Evolutionary conservation across 2,329 filamentous ascomycete species (phyloP).

Genomic region (Geoglossum cookeanum): DNA sequence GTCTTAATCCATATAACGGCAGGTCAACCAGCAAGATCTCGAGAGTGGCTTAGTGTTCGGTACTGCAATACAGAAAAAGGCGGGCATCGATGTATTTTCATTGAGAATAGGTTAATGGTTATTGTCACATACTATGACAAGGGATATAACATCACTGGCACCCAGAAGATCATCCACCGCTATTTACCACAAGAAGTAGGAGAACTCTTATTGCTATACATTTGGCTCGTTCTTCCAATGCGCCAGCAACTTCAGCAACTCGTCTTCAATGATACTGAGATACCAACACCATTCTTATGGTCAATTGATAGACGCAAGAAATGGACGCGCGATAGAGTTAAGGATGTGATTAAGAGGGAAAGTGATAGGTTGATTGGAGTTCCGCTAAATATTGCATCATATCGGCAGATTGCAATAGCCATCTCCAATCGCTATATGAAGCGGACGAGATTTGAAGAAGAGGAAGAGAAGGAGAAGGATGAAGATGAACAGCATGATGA

Average conservation of each 20-base stretch:
- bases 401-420: neutral
- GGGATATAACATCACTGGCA: constrained; percentile 9
- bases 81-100: neutral
- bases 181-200: constrained; percentile 14
- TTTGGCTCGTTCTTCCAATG: constrained; percentile 13
- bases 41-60: neutral
- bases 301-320: neutral
- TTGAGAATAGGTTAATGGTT: neutral
- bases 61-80: neutral
- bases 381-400: neutral
- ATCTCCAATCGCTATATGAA: neutral
- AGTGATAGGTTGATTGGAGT: neutral
- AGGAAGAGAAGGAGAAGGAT: neutral
- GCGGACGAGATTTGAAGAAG: neutral
- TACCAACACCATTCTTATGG: neutral
- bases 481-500: neutral
- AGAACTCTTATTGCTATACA: constrained; percentile 13
- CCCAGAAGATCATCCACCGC: constrained; percentile 14
- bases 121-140: constrained; percentile 14
- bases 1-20: neutral
- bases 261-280: neutral
- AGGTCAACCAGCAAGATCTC: neutral
- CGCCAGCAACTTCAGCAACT: neutral
- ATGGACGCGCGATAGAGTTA: neutral
- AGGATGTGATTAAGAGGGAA: neutral